Percentiles rank a stretch among this genome's conserved stretches.
Conservation (phyloP, 495 filamentous ascomycete genomes). For the Tuber umbilicatum region DNA sequence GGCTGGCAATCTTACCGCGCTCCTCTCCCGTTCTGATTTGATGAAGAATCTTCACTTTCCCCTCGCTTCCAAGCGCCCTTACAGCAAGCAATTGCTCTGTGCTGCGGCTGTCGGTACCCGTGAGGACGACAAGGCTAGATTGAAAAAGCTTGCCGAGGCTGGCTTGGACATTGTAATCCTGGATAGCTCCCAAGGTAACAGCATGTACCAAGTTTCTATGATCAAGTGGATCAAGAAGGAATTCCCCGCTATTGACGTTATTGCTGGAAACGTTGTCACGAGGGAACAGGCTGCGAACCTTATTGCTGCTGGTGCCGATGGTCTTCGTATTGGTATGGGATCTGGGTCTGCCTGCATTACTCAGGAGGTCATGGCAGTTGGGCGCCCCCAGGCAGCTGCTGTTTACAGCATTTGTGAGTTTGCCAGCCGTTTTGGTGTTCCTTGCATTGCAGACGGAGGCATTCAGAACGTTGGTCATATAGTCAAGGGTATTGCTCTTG, state of each 20-base stretch:
- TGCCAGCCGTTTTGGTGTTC: constrained; percentile 87
- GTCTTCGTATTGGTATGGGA: constrained; percentile 97
- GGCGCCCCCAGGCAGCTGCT: constrained; percentile 85
- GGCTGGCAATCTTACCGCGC: constrained; percentile 77
- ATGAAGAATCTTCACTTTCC: constrained; percentile 99
- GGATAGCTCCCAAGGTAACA: constrained; percentile 94
- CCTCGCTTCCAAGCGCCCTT: constrained; percentile 88
- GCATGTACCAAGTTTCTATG: constrained; percentile 95
- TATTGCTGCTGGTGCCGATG: constrained; percentile 92
- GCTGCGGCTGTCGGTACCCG: constrained; percentile 93
- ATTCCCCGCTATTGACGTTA: constrained; percentile 81
- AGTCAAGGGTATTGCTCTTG: constrained; percentile 92
- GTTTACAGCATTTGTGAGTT: constrained; percentile 85
- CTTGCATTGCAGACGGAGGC: constrained; percentile 95
- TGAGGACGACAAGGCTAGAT: constrained; percentile 76
- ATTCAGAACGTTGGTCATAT: constrained; percentile 98
- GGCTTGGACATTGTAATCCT: constrained; percentile 93
- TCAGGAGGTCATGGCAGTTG: constrained; percentile 99
- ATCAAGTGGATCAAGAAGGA: constrained; percentile 86
- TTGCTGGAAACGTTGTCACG: constrained; percentile 96
- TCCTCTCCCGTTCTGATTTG: constrained; percentile 93
- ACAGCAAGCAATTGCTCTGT: constrained; percentile 95
- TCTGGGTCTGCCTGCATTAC: constrained; percentile 97
- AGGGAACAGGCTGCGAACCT: constrained; percentile 85
- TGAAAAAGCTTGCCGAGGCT: constrained; percentile 85